Percentiles rank a stretch among this genome's conserved stretches.
Conservation (phyloP, 805 yeast species). For the Ogataea pini region DNA sequence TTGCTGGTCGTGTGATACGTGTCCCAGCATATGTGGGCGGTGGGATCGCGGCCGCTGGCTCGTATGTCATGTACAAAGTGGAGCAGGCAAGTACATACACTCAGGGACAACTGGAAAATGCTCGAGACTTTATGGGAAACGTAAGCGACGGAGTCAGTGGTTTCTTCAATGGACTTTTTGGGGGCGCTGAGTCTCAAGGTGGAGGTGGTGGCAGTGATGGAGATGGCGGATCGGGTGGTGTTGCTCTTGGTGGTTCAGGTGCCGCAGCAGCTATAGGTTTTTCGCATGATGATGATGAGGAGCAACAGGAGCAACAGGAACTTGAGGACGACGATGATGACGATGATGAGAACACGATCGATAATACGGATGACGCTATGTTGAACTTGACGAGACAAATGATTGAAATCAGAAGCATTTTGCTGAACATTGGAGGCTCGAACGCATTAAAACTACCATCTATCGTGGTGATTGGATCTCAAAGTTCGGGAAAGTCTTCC, state of each 20-base stretch:
- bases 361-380: constrained; percentile 74
- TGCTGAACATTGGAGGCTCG: constrained; percentile 69
- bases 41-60: constrained; percentile 91
- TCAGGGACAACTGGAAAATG: constrained; percentile 59
- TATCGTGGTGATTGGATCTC: constrained; percentile 96
- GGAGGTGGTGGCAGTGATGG: constrained; percentile 38
- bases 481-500: constrained; percentile 95
- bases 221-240: constrained; percentile 30
- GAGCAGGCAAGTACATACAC: constrained; percentile 81
- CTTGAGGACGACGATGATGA: constrained; percentile 48
- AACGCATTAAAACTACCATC: constrained; percentile 85
- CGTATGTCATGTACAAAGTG: constrained; percentile 87
- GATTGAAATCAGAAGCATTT: constrained; percentile 89
- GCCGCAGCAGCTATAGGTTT: constrained; percentile 53
- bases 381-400: constrained; percentile 87
- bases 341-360: constrained; percentile 32
- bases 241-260: constrained; percentile 54
- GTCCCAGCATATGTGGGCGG: constrained; percentile 87
- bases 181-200: constrained; percentile 25
- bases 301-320: constrained; percentile 7
- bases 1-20: constrained; percentile 54
- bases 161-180: constrained; percentile 31
- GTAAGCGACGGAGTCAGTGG: constrained; percentile 46
- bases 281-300: constrained; percentile 36
- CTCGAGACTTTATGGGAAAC: constrained; percentile 63